These are phyloP conservation scores for Phytopythium vexans DNA, from an alignment of 352 stramenopile genomes.

Conservation along the genomic window DNA sequence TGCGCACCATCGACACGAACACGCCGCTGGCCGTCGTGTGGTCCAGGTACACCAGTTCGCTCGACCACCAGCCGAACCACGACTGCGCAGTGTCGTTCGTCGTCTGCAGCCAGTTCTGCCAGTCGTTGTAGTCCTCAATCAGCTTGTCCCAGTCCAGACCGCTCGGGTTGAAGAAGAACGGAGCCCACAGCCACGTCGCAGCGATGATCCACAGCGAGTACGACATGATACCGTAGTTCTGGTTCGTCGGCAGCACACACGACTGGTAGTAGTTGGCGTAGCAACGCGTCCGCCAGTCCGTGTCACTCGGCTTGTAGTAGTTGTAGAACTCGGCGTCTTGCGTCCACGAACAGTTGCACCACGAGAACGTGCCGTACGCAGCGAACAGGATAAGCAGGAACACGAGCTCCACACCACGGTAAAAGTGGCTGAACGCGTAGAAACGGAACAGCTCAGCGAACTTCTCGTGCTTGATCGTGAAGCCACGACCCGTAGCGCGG, in stretches of 20 bases:
- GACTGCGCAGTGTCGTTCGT: slow-evolving; percentile 84
- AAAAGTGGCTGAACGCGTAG: slow-evolving; percentile 98
- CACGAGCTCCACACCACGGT: slow-evolving; percentile 95
- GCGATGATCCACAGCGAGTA: slow-evolving; percentile 96
- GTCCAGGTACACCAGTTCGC: slow-evolving; percentile 79
- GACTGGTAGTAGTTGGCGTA: slow-evolving; percentile 84
- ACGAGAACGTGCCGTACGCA: slow-evolving; percentile 93
- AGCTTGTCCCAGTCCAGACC: slow-evolving; percentile 98
- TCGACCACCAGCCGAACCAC: slow-evolving; percentile 88
- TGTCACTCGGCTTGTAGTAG: slow-evolving; percentile 60
- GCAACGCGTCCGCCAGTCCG: slow-evolving; percentile 75
- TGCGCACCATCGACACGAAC: slow-evolving; percentile 71
- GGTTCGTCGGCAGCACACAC: slow-evolving; percentile 92
- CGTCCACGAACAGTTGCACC: slow-evolving; percentile 86
- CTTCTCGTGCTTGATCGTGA: slow-evolving; percentile 98
- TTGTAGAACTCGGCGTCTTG: slow-evolving; percentile 73
- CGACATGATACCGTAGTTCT: slow-evolving; percentile 97
- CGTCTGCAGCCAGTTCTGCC: slow-evolving; percentile 92
- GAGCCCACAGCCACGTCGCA: slow-evolving; percentile 83
- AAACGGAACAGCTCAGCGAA: slow-evolving; percentile 98
- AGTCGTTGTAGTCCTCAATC: slow-evolving; percentile 92
- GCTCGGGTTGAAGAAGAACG: slow-evolving; percentile 95
- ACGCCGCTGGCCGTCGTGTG: slow-evolving; percentile 64
- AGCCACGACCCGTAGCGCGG: slow-evolving; percentile 96
- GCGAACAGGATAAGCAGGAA: slow-evolving; percentile 80